phyloP scores from a whole-genome alignment of 257 asterid genomes.

The Coffea eugenioides region DNA sequence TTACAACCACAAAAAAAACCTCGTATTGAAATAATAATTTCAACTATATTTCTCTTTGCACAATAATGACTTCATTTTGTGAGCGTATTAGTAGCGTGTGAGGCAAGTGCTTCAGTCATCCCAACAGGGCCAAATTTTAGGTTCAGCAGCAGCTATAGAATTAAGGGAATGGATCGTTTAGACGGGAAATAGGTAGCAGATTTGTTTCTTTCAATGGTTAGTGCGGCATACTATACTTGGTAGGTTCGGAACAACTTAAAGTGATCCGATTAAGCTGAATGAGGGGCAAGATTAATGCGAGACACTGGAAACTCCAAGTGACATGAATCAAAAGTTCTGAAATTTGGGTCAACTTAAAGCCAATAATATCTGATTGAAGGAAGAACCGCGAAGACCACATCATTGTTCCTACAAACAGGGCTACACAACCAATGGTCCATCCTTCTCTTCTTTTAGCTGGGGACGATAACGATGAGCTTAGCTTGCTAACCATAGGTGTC shows the following conservation, averaged over 20 bases:
- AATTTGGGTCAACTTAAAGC: background rate
- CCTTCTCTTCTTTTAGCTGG: slow-evolving; percentile 15
- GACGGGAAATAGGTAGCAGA: too few relatives aligned
- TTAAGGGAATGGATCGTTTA: too few relatives aligned
- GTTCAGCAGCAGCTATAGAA: too few relatives aligned
- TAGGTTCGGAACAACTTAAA: background rate
- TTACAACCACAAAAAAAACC: too few relatives aligned
- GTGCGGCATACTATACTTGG: too few relatives aligned
- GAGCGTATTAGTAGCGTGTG: too few relatives aligned
- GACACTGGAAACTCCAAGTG: background rate
- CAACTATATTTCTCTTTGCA: too few relatives aligned
- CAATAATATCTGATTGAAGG: slow-evolving; percentile 51
- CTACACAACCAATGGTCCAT: slow-evolving; percentile 58
- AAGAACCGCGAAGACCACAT: slow-evolving; percentile 79
- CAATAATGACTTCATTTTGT: too few relatives aligned
- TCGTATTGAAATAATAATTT: too few relatives aligned
- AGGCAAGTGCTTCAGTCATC: too few relatives aligned
- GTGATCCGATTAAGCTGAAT: slow-evolving; percentile 62
- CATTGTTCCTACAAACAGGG: slow-evolving; percentile 60
- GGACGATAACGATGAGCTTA: background rate
- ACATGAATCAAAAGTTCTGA: background rate
- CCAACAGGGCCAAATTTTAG: too few relatives aligned
- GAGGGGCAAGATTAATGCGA: background rate
- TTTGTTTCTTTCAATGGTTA: background rate
- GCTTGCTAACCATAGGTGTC: background rate